phyloP scores from a whole-genome alignment of 805 yeast species.

The Candida berthetii region DNA sequence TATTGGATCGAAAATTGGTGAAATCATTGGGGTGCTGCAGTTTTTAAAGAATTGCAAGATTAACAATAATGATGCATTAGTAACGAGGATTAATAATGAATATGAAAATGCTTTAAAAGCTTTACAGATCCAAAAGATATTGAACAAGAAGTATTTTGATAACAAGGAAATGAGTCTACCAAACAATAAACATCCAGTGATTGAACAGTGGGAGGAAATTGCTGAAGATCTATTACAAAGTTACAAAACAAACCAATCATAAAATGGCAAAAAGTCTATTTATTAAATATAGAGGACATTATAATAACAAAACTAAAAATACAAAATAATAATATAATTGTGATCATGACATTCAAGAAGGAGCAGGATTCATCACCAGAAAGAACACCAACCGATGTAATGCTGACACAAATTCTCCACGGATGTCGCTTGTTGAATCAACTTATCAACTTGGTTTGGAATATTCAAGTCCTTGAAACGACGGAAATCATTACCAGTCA shows the following conservation, averaged over 20 bases:
- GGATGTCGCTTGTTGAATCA: conserved; percentile 94
- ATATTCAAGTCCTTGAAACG: conserved; percentile 66
- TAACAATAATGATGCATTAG: conserved; percentile 9
- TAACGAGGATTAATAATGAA: not conserved
- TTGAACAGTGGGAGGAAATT: conserved; percentile 38
- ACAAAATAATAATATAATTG: not conserved
- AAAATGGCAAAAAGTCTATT: not conserved
- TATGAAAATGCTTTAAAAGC: conserved; percentile 41
- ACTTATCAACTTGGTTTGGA: conserved; percentile 85
- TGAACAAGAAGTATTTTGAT: conserved; percentile 50
- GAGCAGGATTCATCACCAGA: conserved; percentile 54
- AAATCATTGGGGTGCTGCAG: conserved; percentile 49
- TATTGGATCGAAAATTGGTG: conserved; percentile 63
- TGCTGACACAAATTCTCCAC: conserved; percentile 96
- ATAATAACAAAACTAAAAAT: not conserved
- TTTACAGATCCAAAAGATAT: conserved; percentile 50
- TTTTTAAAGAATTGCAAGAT: conserved; percentile 12
- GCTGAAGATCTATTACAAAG: conserved; percentile 5
- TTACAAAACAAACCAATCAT: not conserved
- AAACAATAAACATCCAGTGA: conserved; percentile 27
- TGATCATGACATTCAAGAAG: not conserved
- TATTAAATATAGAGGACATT: not conserved
- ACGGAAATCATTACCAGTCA: conserved; percentile 90
- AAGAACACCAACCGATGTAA: conserved; percentile 98
- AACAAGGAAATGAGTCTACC: conserved; percentile 31